Percentiles rank a stretch among this genome's conserved stretches.
Evolutionary conservation across 768 basidiomycete species (phyloP).

Genomic region (Cantharellus cinnabarinus): DNA sequence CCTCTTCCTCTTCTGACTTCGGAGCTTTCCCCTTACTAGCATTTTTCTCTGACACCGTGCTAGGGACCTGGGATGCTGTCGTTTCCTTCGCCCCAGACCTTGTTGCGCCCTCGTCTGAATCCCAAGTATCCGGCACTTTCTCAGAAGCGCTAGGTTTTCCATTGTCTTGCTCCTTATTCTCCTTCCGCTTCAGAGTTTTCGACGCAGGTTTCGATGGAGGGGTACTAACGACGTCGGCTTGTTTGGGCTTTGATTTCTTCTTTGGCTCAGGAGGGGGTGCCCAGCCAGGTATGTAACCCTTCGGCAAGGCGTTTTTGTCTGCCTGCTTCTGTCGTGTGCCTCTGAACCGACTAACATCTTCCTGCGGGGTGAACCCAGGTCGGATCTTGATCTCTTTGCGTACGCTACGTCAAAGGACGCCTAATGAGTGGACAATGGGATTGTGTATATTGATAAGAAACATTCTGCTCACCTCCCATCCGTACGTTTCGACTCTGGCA

Average conservation of each 20-base stretch:
- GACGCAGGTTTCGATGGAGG: constrained; percentile 21
- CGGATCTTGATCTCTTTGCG: constrained; percentile 79
- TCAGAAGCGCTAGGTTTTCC: constrained; percentile 12
- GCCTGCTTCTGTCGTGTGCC: constrained; percentile 54
- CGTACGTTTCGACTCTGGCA: constrained; percentile 59
- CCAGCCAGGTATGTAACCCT: constrained; percentile 75
- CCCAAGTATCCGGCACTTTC: no score
- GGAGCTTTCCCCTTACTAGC: no score
- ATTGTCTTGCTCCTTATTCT: constrained; percentile 51
- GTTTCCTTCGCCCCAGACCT: no score
- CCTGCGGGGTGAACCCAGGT: constrained; percentile 86
- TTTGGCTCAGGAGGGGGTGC: constrained; percentile 26
- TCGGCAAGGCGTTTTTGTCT: constrained; percentile 42
- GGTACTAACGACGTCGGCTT: constrained; percentile 4
- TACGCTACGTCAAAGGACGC: constrained; percentile 26
- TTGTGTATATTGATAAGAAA: not conserved
- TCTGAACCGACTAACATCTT: constrained; percentile 76
- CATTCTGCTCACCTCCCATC: constrained; percentile 60
- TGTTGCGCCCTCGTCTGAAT: no score
- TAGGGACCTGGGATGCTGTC: no score
- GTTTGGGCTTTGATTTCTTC: not conserved
- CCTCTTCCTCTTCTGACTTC: no score
- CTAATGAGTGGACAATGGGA: not conserved
- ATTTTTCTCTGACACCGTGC: not conserved
- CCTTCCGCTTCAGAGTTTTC: constrained; percentile 68